Evolutionary conservation across 2,329 filamentous ascomycete genomes (phyloP), one percentile per base, ranked within the genome.

Genomic region (Zymoseptoria passerinii): DNA sequence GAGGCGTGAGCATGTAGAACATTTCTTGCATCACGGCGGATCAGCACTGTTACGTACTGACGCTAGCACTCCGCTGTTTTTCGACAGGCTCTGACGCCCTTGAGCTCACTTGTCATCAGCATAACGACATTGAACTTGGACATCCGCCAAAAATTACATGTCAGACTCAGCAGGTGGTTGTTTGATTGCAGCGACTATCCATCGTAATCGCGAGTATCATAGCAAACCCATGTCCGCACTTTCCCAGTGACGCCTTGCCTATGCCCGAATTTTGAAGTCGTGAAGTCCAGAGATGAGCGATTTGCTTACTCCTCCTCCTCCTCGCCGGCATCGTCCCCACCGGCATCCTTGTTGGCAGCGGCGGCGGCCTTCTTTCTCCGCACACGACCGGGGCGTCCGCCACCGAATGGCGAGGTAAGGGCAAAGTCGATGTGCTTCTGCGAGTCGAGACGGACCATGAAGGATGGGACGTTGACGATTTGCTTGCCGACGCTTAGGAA

Each of bases 401-500:
- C 92, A 80, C 94, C 94, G 74, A 96, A 96, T 77, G 94, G 92
- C 76, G 92, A 97, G 81, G 88, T 95, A 68, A 99, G 86, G 66
- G 94, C 85, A 79, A 99, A 97, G 85, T 99, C 94, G 74, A 99
- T 97, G 88, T 99, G 94, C 90, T 99, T 99, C 88, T 99, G 94
- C 74, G 92, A 96, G 85, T 99, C 94, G 75, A 99, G 90, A 82
- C 94, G 94, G 80, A 99, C 94, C 77, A 99, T 88, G 88, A 96
- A 99, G 58, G 92, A 97, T 68, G 94, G 94, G 63, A 99, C 94
- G 81, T 99, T 99, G 85, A 99, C 94, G 77, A 99, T 97, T 85
- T 99, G 94, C 90, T 99, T 99, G 81, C 94, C 94, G 77, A 99
- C 94, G 76, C 92, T 83, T n/a, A n/a, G n/a, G 67, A 56, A 55